phyloP scores from a whole-genome alignment of 2,329 filamentous ascomycete genomes.

The Aureobasidium namibiae region DNA sequence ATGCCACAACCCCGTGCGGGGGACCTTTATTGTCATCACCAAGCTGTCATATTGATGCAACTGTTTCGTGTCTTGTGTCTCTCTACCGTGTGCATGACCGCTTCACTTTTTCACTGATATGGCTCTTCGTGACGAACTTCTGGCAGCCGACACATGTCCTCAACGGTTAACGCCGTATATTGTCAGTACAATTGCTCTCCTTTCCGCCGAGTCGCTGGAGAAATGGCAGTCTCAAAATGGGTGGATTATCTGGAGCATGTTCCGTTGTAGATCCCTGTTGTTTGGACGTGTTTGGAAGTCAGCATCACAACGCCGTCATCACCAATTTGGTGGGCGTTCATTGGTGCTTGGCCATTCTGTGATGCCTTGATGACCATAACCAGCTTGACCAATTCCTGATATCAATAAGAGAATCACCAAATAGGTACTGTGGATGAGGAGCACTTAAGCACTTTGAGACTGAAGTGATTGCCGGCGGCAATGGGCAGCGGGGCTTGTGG shows the following conservation, averaged over 20 bases:
- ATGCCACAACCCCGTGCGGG: not conserved
- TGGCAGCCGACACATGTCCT: not conserved
- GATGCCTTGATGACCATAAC: not conserved
- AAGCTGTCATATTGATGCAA: constrained; percentile 4
- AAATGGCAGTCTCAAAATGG: not conserved
- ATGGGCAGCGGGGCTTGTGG: not conserved
- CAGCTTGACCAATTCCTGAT: not conserved
- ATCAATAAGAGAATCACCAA: not conserved
- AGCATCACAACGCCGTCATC: constrained; percentile 9
- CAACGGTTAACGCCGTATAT: not conserved
- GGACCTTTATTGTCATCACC: not conserved
- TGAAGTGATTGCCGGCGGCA: too few relatives aligned
- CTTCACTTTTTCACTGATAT: not conserved
- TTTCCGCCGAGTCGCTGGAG: not conserved
- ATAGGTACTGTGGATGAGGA: not conserved
- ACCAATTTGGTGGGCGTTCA: not conserved
- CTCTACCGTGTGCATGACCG: not conserved
- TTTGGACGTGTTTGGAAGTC: not conserved
- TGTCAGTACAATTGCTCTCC: not conserved
- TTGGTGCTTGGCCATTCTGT: constrained; percentile 2
- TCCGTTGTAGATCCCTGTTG: not conserved
- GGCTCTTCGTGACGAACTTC: not conserved
- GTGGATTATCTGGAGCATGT: not conserved
- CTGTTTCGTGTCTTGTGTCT: not conserved
- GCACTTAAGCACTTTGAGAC: not conserved